A percentile compares a stretch with the other conserved stretches of the same genome.
These are phyloP conservation scores for Paramyrothecium sp. DNA, from an alignment of 2,329 filamentous ascomycete species.

Conservation along the genomic window DNA sequence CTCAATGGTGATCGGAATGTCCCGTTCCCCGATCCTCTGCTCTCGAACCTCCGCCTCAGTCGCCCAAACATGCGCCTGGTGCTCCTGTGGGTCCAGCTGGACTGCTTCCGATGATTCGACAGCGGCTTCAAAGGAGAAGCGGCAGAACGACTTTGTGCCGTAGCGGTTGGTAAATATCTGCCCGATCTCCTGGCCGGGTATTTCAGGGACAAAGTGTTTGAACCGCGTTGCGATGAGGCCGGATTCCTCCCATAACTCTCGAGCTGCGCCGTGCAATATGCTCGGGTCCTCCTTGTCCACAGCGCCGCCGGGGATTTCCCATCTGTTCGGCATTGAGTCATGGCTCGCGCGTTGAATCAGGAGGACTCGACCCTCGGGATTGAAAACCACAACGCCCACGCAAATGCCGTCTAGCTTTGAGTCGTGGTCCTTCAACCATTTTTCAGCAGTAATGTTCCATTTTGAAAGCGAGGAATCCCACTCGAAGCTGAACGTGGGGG, in stretches of 20 bases:
- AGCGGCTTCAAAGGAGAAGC: conserved; percentile 6
- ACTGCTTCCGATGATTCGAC: conserved; percentile 4
- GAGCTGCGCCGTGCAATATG: conserved; percentile 33
- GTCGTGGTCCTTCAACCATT: not conserved
- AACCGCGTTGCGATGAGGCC: conserved; percentile 21
- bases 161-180: not conserved
- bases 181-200: not conserved
- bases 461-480: conserved; percentile 5
- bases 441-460: conserved; percentile 4
- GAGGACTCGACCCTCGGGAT: conserved; percentile 24
- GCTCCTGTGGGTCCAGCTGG: conserved; percentile 8
- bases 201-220: not conserved
- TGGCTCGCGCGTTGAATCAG: conserved; percentile 36
- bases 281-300: conserved; percentile 33
- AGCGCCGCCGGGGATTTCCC: conserved; percentile 43
- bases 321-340: conserved; percentile 34
- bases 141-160: not conserved
- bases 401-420: conserved; percentile 15
- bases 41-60: conserved; percentile 2
- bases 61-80: conserved; percentile 11
- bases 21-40: not conserved
- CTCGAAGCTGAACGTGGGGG: conserved; percentile 1
- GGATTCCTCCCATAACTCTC: conserved; percentile 43
- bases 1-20: not conserved
- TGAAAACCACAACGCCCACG: conserved; percentile 23